These are phyloP conservation scores for Silene vulgaris DNA, from an alignment of 179 eudicot species.

Conservation along the genomic window DNA sequence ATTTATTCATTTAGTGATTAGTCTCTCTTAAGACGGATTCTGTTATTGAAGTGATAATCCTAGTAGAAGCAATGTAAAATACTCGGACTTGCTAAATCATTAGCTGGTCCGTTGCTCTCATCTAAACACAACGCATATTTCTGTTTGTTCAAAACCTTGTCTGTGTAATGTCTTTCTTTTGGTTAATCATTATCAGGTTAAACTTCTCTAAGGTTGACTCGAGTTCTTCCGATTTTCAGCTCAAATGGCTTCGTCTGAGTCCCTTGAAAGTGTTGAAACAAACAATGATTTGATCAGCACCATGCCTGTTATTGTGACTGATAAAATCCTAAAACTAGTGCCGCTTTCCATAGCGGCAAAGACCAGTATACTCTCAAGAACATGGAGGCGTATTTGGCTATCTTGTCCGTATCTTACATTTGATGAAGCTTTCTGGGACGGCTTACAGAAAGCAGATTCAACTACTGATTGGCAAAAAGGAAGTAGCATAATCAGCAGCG, in stretches of 20 bases:
- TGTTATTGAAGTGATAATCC: too few relatives aligned
- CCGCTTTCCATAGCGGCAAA: conserved; percentile 6
- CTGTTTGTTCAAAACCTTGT: neutral
- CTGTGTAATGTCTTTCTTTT: too few relatives aligned
- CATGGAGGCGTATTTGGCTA: conserved; percentile 10
- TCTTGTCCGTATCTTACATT: neutral
- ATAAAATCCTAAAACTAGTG: conserved; percentile 11
- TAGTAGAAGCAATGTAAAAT: too few relatives aligned
- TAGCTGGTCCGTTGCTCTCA: too few relatives aligned
- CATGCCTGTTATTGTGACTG: conserved; percentile 11
- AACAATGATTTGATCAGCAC: conserved; percentile 11
- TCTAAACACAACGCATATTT: too few relatives aligned
- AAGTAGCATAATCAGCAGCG: neutral
- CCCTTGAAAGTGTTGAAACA: neutral
- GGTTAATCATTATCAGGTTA: neutral
- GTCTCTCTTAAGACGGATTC: too few relatives aligned
- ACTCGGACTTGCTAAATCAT: too few relatives aligned
- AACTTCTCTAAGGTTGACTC: neutral
- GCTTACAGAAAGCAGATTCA: neutral
- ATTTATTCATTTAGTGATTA: too few relatives aligned
- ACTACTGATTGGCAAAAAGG: neutral
- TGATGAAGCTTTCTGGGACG: neutral
- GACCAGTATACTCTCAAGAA: conserved; percentile 8
- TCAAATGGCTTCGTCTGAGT: neutral
- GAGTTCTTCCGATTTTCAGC: neutral